Percentiles rank a stretch among this genome's conserved stretches.
These are phyloP conservation scores for Paracoccidioides brasiliensis DNA, from an alignment of 2,329 filamentous ascomycete genomes.

Conservation along the genomic window DNA sequence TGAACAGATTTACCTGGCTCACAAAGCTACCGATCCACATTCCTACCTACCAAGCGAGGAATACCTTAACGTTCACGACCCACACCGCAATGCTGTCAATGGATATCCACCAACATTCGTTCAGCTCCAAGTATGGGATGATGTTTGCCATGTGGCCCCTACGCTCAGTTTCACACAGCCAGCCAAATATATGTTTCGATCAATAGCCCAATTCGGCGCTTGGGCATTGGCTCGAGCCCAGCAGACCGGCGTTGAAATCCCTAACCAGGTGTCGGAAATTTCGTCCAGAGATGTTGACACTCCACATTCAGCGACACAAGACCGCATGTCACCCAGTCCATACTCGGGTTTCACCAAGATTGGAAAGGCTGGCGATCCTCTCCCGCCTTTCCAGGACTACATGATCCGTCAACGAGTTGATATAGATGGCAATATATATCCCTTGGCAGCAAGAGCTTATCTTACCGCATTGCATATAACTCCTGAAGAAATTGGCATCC, in stretches of 20 bases:
- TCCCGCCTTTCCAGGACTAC: conserved; percentile 66
- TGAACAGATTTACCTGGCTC: conserved; percentile 88
- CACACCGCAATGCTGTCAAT: conserved; percentile 39
- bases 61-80: conserved; percentile 50
- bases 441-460: conserved; percentile 50
- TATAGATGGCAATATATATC: conserved; percentile 59
- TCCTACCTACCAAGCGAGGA: conserved; percentile 58
- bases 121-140: conserved; percentile 91
- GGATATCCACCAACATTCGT: conserved; percentile 77
- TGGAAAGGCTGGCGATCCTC: conserved; percentile 72
- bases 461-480: conserved; percentile 55
- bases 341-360: conserved; percentile 35
- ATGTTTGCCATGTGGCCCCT: conserved; percentile 81
- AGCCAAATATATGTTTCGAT: conserved; percentile 90
- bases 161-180: conserved; percentile 94
- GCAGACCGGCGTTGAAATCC: conserved; percentile 63
- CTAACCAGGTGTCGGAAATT: conserved; percentile 61
- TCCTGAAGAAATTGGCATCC: conserved; percentile 55
- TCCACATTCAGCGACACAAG: background rate
- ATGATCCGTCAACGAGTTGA: conserved; percentile 90
- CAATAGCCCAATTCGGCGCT: conserved; percentile 82
- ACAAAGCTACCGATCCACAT: conserved; percentile 78
- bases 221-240: conserved; percentile 82
- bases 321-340: conserved; percentile 9
- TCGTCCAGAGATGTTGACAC: conserved; percentile 39